Base-by-base conservation (phyloP, 2,329 filamentous ascomycete species). In the Fusarium nematophilum region DNA sequence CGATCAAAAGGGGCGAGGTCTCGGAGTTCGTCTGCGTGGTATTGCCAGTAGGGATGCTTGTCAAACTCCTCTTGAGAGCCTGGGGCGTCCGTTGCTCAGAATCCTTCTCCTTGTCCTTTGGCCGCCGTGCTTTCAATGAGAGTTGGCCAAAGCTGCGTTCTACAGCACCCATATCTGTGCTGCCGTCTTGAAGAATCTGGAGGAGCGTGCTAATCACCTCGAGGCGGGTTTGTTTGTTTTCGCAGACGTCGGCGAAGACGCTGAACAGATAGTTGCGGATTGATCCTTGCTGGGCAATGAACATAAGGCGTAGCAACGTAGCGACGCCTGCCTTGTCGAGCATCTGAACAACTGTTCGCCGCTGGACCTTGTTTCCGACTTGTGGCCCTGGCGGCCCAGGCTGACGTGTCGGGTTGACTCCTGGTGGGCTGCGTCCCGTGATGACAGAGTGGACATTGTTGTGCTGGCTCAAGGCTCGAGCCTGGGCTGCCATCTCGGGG, bases 261-360 rank as follows among this genome's bases (percentile, higher is more conserved):
- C 90, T 89, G 72, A 95, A 94, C 47, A 99, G 83, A 56, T 92
- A 91, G 59, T 84, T 87, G 64, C 93, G 91, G 42, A 95, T 90
- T 59, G 91, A 95, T 17, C 91, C 92, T 62, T 94, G 91, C 64
- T 97, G 92, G 40, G 92, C 90, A 68, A 98, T 93, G 74, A 99
- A 99, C 94, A 99, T 97, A 9, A 99, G 84, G n/a, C 96, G 91
- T 36, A 99, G 83, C 27, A 99, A 81, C n/a, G 95, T 98, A 21
- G 96, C 95, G 64, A 99, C 89, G 21, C 96, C 95, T 39, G 93
- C 86, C 77, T 97, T 97, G 75, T 99, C 95, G 25, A 99, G 86
- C 90, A 99, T 97, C 73, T 99, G 95, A 18, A 97, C 91, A 53
- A 96, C 90, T 17, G 92, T 89, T 58, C 91, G 90, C 53, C 91